Conservation (phyloP, 176 grass and related monocot genomes). For the Oryza coarctata region DNA sequence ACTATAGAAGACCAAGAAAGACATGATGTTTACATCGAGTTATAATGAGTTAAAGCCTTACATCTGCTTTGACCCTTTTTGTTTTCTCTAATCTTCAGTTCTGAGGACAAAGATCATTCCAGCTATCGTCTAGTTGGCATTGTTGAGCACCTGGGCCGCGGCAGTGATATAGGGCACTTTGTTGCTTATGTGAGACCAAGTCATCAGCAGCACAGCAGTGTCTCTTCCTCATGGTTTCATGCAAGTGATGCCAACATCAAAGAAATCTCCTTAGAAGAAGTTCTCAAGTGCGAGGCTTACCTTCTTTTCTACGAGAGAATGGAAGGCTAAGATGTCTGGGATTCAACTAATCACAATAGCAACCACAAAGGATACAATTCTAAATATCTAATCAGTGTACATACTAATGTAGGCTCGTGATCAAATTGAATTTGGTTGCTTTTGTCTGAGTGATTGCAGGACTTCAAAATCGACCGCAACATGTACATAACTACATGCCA, state of each 20-base stretch:
- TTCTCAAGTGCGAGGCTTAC: slow-evolving; percentile 63
- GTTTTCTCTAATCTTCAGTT: slow-evolving; percentile 32
- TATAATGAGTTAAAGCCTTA: slow-evolving; percentile 2
- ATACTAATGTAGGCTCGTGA: background rate
- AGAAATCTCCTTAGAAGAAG: slow-evolving; percentile 62
- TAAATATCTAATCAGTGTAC: background rate
- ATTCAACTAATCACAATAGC: background rate
- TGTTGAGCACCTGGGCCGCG: slow-evolving; percentile 34
- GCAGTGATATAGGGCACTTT: slow-evolving; percentile 28
- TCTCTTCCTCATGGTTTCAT: slow-evolving; percentile 56
- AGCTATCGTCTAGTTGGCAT: slow-evolving; percentile 46
- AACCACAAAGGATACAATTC: background rate
- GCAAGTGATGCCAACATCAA: slow-evolving; percentile 45
- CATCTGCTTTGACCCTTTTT: background rate
- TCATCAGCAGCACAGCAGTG: background rate
- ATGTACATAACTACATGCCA: background rate
- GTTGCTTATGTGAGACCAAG: slow-evolving; percentile 59
- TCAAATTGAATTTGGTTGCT: background rate
- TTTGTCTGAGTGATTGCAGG: background rate
- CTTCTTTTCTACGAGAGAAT: slow-evolving; percentile 81
- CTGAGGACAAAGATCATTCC: slow-evolving; percentile 22
- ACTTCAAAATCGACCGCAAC: slow-evolving; percentile 2
- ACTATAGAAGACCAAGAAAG: background rate
- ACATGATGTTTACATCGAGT: background rate
- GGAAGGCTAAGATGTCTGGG: slow-evolving; percentile 16